phyloP scores from a whole-genome alignment of 169 alveolate genomes.

The Plasmodium fragile region DNA sequence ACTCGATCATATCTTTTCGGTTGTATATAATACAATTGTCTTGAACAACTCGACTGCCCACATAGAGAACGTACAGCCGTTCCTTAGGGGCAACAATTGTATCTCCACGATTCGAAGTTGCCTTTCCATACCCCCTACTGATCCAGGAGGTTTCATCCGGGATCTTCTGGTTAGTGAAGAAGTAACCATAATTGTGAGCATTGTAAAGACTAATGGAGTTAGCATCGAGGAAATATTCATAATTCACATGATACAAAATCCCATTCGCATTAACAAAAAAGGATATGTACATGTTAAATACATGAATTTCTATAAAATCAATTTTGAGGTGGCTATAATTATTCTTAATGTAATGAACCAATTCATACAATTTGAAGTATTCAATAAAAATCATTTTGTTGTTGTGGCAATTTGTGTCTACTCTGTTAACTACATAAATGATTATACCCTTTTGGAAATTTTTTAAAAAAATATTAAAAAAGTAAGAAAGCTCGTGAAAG shows the following conservation, averaged over 20 bases:
- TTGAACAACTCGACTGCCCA: constrained; percentile 14
- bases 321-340: constrained; percentile 35
- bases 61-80: constrained; percentile 25
- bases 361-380: not conserved
- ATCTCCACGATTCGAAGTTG: not conserved
- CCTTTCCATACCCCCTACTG: not conserved
- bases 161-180: constrained; percentile 60
- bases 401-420: constrained; percentile 14
- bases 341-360: constrained; percentile 22
- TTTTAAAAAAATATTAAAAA: constrained; percentile 50
- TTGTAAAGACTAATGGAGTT: constrained; percentile 8
- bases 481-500: constrained; percentile 39
- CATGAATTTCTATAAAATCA: constrained; percentile 41
- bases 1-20: constrained; percentile 42
- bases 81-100: not conserved
- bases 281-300: constrained; percentile 55
- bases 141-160: not conserved
- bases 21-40: constrained; percentile 45
- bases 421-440: constrained; percentile 55
- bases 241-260: constrained; percentile 41
- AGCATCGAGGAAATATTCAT: constrained; percentile 10
- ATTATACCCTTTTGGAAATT: constrained; percentile 24
- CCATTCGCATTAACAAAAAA: constrained; percentile 38
- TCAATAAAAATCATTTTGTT: constrained; percentile 60
- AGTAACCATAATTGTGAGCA: constrained; percentile 60